phyloP scores from a whole-genome alignment of 352 stramenopile genomes.

The Plasmopara viticola region DNA sequence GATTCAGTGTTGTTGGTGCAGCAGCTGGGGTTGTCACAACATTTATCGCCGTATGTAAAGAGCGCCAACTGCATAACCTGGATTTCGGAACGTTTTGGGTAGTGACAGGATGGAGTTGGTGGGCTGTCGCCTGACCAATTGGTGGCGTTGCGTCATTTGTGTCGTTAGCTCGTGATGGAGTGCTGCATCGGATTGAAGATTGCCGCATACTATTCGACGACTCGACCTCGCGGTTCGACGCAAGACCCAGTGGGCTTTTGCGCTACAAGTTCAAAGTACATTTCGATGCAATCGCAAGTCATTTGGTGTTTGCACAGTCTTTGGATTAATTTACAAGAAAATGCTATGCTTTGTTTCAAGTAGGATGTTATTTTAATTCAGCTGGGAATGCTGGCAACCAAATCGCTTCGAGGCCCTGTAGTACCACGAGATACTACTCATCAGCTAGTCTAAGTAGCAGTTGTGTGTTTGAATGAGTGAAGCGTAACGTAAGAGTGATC shows the following conservation, averaged over 20 bases:
- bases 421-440: constrained; percentile 19
- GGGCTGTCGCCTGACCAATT: constrained; percentile 64
- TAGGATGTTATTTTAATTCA: constrained; percentile 29
- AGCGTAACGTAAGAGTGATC: no score
- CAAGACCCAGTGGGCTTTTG: constrained; percentile 55
- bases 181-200: constrained; percentile 54
- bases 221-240: constrained; percentile 32
- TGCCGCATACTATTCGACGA: constrained; percentile 31
- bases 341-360: constrained; percentile 13
- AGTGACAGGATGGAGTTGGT: constrained; percentile 75
- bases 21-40: constrained; percentile 72
- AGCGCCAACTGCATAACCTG: constrained; percentile 53
- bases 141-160: constrained; percentile 71
- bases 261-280: constrained; percentile 78
- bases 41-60: constrained; percentile 65
- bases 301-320: constrained; percentile 59
- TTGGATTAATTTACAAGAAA: constrained; percentile 37
- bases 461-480: constrained; percentile 40
- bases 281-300: constrained; percentile 33
- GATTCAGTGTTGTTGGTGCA: constrained; percentile 68
- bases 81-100: constrained; percentile 59
- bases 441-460: constrained; percentile 33
- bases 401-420: constrained; percentile 28
- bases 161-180: constrained; percentile 65
- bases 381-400: constrained; percentile 16